Conservation (phyloP, 176 grass and related monocot genomes). For the Hsuehochloa calcarea region DNA sequence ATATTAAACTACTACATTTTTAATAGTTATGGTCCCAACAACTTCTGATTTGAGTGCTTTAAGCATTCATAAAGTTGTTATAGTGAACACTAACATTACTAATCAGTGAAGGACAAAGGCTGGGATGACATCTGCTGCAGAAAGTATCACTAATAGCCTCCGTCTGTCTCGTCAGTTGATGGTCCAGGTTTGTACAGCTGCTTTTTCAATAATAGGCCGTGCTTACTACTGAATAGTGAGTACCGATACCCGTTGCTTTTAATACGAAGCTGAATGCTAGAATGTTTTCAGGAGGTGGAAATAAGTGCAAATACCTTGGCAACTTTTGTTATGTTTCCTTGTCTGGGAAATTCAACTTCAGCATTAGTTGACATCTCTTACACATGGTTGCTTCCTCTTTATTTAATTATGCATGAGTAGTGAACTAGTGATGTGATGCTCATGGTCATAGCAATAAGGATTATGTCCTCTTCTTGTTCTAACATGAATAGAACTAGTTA, state of each 20-base stretch:
- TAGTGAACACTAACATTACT: neutral
- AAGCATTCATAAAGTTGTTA: neutral
- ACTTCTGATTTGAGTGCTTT: neutral
- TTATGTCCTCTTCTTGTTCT: neutral
- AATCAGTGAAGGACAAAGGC: constrained; percentile 61
- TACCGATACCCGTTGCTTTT: neutral
- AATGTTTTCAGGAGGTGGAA: constrained; percentile 41
- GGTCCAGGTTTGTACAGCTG: constrained; percentile 66
- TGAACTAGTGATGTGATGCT: neutral
- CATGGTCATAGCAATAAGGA: neutral
- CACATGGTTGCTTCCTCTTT: neutral
- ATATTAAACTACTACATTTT: neutral
- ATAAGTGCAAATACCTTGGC: constrained; percentile 66
- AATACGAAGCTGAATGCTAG: neutral
- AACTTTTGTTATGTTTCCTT: constrained; percentile 55
- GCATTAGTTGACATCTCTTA: neutral
- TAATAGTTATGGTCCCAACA: neutral
- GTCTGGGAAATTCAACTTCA: neutral
- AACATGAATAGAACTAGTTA: neutral
- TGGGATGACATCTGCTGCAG: constrained; percentile 81
- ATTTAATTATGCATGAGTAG: neutral
- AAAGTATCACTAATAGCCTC: constrained; percentile 86
- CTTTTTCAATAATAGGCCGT: neutral
- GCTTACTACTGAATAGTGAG: neutral
- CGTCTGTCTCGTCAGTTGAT: constrained; percentile 64